Conservation (phyloP, 306 rosid genomes). For the Cucurbita pepo region DNA sequence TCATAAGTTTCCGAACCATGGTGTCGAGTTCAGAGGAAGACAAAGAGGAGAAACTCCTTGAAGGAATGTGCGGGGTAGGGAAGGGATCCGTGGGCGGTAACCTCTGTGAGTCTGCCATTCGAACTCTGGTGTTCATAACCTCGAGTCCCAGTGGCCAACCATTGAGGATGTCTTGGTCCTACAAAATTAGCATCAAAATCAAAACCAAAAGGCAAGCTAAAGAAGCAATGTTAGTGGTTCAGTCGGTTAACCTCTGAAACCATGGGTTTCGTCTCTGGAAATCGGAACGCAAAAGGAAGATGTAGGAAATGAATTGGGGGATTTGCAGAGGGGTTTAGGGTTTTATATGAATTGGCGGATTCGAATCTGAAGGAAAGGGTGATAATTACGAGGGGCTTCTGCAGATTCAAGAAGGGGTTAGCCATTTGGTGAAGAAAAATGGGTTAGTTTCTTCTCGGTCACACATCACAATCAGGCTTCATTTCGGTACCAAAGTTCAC, state of each 20-base stretch:
- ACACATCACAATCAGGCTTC: neutral
- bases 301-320: neutral
- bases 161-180: conserved; percentile 33
- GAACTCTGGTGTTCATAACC: conserved; percentile 23
- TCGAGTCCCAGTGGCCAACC: conserved; percentile 89
- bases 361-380: neutral
- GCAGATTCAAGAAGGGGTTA: neutral
- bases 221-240: neutral
- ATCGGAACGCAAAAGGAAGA: neutral
- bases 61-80: conserved; percentile 22
- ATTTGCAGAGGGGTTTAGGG: neutral
- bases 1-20: conserved; percentile 23
- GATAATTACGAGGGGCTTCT: neutral
- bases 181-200: neutral
- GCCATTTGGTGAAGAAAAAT: neutral
- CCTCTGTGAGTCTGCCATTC: conserved; percentile 21
- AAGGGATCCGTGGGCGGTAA: conserved; percentile 13
- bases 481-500: neutral
- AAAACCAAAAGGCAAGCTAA: neutral
- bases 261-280: conserved; percentile 15
- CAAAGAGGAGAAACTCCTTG: conserved; percentile 59
- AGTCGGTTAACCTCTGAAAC: conserved; percentile 30
- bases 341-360: neutral
- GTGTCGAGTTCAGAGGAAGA: conserved; percentile 81
- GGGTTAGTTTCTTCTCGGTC: neutral